These are phyloP conservation scores for Lentinula sp. DNA, from an alignment of 768 basidiomycete genomes.

Conservation along the genomic window DNA sequence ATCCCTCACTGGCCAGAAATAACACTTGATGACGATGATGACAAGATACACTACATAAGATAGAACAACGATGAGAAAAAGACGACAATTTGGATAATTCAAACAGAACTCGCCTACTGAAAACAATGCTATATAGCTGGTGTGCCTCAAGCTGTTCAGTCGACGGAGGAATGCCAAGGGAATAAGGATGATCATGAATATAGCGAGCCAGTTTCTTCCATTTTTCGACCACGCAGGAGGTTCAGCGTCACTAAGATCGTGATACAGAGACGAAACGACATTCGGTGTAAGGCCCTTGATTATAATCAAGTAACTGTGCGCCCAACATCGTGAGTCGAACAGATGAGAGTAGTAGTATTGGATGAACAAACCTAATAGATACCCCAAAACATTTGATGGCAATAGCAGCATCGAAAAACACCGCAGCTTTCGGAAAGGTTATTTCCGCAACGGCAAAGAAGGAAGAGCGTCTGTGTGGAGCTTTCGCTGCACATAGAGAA, in stretches of 20 bases:
- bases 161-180: slow-evolving; percentile 81
- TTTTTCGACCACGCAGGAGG: slow-evolving; percentile 74
- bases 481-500: slow-evolving; percentile 71
- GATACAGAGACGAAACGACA: slow-evolving; percentile 79
- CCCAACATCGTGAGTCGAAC: not conserved
- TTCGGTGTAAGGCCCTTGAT: slow-evolving; percentile 92
- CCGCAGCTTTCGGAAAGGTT: slow-evolving; percentile 82
- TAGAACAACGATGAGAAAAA: slow-evolving; percentile 3
- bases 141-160: slow-evolving; percentile 82
- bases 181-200: slow-evolving; percentile 70
- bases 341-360: not conserved
- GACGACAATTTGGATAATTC: not conserved
- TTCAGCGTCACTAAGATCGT: slow-evolving; percentile 53
- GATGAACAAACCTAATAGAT: slow-evolving; percentile 64
- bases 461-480: slow-evolving; percentile 70
- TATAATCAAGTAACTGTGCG: slow-evolving; percentile 78
- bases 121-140: slow-evolving; percentile 87
- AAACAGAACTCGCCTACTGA: slow-evolving; percentile 63
- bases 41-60: slow-evolving; percentile 60
- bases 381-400: slow-evolving; percentile 97
- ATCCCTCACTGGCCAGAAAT: slow-evolving; percentile 67
- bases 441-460: slow-evolving; percentile 81
- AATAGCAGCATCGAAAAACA: slow-evolving; percentile 92
- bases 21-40: slow-evolving; percentile 73
- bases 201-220: slow-evolving; percentile 76